Base-by-base conservation (phyloP, 2,329 filamentous ascomycete genomes). In the Penicillium hesseltinei region DNA sequence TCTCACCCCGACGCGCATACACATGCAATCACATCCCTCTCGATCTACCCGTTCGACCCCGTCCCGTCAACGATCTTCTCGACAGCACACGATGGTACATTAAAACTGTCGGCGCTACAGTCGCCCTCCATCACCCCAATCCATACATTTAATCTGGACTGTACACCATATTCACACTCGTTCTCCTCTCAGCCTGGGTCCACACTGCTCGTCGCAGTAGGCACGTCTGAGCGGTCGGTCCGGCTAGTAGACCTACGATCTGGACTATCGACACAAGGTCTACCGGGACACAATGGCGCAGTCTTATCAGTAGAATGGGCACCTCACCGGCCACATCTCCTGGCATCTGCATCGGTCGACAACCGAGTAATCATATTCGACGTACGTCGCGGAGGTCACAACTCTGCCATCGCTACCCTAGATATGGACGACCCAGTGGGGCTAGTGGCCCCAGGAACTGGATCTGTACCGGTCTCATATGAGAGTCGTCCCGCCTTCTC, bases 341-440 rank as follows among this genome's bases (percentile, higher is more conserved):
- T 97, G 3, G 90, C 89, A 10, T 93, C 90, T 50, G 91, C 90
- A 0, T 89, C 91, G n/a, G 84, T 87, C 0, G 92, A 97, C 70
- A 92, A 92, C 21, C 88, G 86, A 10, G 86, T 92, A 2, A 85
- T 92, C 23, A 79, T 97, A 36, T 97, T 93, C 88, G 93, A 97
- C 71, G 84, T 97, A 27, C 83, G 93, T 4, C 86, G 90, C 33
- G 89, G 90, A 31, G 75, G 75, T 9, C 71, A 73, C 54, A 88
- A 88, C 21, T 88, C 87, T 7, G 85, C 88, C 21, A 80, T 97
- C 33, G 91, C 88, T 0, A 82, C 89, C 40, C 81, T 97, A 2
- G 90, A 97, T 69, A 86, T 91, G 75, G 91, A 96, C 69, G 91
- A 97, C 69, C 87, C 86, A 3, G 78, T 89, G 3, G 92, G 92